Base-by-base conservation (phyloP, 192 early-diverging fungal species). In the Entophlyctis luteolus region DNA sequence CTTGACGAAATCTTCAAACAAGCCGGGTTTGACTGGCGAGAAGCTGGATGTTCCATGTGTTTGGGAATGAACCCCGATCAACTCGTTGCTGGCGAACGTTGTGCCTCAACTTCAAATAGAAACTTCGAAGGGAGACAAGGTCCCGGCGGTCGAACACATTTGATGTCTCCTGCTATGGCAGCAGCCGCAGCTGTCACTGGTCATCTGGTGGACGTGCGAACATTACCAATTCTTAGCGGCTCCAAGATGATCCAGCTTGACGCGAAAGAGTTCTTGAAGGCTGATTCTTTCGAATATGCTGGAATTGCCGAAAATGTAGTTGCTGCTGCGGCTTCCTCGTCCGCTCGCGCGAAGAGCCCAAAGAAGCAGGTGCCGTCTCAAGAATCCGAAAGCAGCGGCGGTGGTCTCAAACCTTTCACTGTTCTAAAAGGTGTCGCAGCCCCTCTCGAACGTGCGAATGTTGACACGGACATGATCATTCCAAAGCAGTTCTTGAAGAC, bases 401-500 rank as follows among this genome's bases (percentile, higher is more conserved):
- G 66, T 48, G 84, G 84, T 42, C 86, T 89, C 78, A 75, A 81
- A 22, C 58, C 60, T 18, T 89, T 89, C 72, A 87, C 84, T 2
- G 69, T 67, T 48, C 62, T 86, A n/a, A 82, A 80, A 54, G 79
- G 84, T 20, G 71, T 76, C 45, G 77, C 84, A 20, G 85, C 85
- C 0, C 85, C 85, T n/a, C 70, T 89, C 39, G 75, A 68, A 29
- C 75, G 84, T 63, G 46, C 82, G 50, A 89, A 89, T 68, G 75
- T 87, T 31, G 87, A 89, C 73, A 89, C 87, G 25, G 87, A 89
- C 75, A 86, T 82, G 80, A 85, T 89, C 62, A 89, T 89, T 67
- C 87, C 87, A 48, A 89, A 89, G 70, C 85, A 89, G 66, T 89
- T 89, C 75, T 80, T 89, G 45, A 89, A 89, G 71, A 89, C 87